Conservation (phyloP, 1,284 basidiomycete species). For the Boletus smithii region DNA sequence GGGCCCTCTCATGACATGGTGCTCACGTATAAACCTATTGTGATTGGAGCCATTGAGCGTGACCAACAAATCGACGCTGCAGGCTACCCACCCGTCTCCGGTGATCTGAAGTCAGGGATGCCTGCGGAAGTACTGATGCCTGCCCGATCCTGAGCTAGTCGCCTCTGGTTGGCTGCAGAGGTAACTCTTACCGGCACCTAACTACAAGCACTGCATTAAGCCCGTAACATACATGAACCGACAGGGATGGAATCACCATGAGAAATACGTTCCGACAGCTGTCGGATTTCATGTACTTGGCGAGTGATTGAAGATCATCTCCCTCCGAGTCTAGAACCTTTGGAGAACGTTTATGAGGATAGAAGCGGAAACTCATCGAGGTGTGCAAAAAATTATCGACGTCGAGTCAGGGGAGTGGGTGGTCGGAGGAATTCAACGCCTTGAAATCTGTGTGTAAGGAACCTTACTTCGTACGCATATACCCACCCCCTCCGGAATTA, state of each 20-base stretch:
- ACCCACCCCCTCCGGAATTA: too few relatives aligned
- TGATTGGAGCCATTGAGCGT: neutral
- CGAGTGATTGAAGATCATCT: conserved; percentile 47
- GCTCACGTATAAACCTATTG: conserved; percentile 51
- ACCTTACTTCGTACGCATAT: too few relatives aligned
- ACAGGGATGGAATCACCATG: conserved; percentile 62
- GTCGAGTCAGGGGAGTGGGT: neutral
- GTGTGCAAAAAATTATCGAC: neutral
- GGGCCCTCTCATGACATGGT: neutral
- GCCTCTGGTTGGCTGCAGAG: neutral
- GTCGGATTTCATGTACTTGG: conserved; percentile 65
- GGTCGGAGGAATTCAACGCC: neutral
- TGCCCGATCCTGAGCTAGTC: conserved; percentile 28
- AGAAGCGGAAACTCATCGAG: conserved; percentile 16
- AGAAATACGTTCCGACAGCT: conserved; percentile 65
- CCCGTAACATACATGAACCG: neutral
- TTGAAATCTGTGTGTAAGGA: neutral
- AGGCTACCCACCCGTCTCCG: conserved; percentile 56
- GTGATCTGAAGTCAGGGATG: conserved; percentile 79
- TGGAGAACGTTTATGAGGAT: conserved; percentile 6
- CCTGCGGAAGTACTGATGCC: conserved; percentile 77
- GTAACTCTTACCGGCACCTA: conserved; percentile 55
- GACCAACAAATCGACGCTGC: neutral
- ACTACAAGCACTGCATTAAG: conserved; percentile 33
- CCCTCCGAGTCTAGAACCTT: conserved; percentile 28